Conservation (phyloP, 1,139 yeast genomes). For the Geotrichum histeridarum region DNA sequence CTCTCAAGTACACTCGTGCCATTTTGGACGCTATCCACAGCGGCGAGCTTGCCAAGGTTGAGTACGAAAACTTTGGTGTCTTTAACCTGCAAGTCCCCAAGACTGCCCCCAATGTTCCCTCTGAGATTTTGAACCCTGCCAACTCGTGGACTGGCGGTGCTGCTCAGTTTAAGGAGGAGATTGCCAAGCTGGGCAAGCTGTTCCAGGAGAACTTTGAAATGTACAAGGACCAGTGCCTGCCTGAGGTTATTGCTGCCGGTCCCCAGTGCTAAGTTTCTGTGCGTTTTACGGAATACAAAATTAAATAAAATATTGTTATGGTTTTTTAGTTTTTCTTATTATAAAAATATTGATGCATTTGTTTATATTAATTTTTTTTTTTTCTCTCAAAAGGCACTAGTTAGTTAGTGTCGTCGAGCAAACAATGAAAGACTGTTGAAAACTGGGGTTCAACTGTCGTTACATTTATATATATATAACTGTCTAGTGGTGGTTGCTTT, state of each 20-base stretch:
- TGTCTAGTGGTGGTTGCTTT: no score
- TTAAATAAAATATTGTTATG: no score
- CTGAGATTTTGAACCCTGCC: slow-evolving; percentile 81
- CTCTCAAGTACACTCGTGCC: slow-evolving; percentile 95
- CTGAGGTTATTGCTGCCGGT: slow-evolving; percentile 90
- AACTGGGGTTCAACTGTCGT: no score
- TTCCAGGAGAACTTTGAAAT: slow-evolving; percentile 83
- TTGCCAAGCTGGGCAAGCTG: slow-evolving; percentile 65
- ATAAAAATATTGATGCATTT: no score
- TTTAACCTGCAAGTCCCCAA: slow-evolving; percentile 88
- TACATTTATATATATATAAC: no score
- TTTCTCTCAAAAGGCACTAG: no score
- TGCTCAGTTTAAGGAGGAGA: slow-evolving; percentile 63
- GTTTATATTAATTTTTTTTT: no score
- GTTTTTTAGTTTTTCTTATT: no score
- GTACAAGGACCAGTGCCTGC: slow-evolving; percentile 77
- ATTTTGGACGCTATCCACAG: slow-evolving; percentile 92
- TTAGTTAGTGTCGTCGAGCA: no score
- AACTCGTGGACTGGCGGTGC: slow-evolving; percentile 75
- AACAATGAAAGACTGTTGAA: no score
- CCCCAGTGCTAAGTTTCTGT: slow-evolving; percentile 50
- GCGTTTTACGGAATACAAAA: no score
- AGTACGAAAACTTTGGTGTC: slow-evolving; percentile 77
- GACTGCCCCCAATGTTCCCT: slow-evolving; percentile 74
- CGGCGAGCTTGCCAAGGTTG: slow-evolving; percentile 75